Base-by-base conservation (phyloP, 2,329 filamentous ascomycete species). In the Truncatella angustata region DNA sequence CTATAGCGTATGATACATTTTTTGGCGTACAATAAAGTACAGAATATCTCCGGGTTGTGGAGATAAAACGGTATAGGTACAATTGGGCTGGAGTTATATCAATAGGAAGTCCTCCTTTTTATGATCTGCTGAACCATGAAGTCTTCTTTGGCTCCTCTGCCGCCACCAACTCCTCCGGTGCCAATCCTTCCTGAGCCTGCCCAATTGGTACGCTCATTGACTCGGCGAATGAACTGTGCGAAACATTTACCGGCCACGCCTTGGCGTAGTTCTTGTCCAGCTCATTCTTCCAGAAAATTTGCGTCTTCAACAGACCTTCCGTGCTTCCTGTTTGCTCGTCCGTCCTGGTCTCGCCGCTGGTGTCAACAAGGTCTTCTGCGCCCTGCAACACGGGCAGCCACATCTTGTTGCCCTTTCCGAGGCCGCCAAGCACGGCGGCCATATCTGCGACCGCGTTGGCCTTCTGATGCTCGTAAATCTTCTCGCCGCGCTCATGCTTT, bases 391-490 rank as follows among this genome's bases (percentile, higher is more conserved):
- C 42, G 40, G 54, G 35, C 12, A 60, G 28, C 60, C 65, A 64
- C 52, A 84, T 70, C 61, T 68, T 72, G 66, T 79, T 83, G 30
- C 80, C 79, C 55, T 72, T 70, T 34, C 80, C 80, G 9, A 64
- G 56, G 4, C 81, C 81, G 6, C 67, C 70, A 49, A 86, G 73
- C 20, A 84, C 78, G 20, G 75, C 78, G 1, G 85, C 83, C 56
- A 88, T 74, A 66, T 88, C 85, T 51, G 85, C 85, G 44, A 88
- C 73, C 11, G 75, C 72, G 65, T 86, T 86, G 49, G 76, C 74
- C 66, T 78, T 80, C 69, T 87, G 83, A 62, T 83, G 75, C 24
- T 26, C 20, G 64, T 81, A 82, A 49, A 88, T 70, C 32, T 71
- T 74, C 45, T 65, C 60, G 28, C 78, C 82, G 42, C 81, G 76